Conservation (phyloP, 305 asterid genomes). For the Galium porrigens region DNA sequence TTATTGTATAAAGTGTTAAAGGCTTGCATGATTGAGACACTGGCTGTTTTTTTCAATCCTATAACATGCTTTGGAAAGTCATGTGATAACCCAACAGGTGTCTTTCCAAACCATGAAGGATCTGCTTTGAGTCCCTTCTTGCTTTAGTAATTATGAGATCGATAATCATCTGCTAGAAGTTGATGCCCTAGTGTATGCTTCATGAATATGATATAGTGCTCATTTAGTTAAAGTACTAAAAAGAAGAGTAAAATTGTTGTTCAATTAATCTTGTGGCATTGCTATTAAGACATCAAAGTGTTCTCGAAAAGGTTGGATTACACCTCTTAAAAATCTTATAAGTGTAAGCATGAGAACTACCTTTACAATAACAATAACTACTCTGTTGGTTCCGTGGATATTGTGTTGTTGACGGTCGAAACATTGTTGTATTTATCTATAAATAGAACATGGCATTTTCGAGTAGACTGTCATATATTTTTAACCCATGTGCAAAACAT, state of each 20-base stretch:
- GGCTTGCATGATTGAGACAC: not conserved
- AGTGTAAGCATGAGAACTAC: not conserved
- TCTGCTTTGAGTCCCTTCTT: not conserved
- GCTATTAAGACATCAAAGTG: not conserved
- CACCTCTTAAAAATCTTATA: not conserved
- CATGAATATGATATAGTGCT: not conserved
- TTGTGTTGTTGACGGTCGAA: too few relatives aligned
- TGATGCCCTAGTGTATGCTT: not conserved
- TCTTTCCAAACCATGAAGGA: not conserved
- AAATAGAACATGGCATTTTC: too few relatives aligned
- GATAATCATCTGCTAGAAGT: not conserved
- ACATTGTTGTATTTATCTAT: too few relatives aligned
- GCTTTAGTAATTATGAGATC: not conserved
- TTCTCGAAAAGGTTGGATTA: not conserved
- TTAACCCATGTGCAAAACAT: too few relatives aligned
- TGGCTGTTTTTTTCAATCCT: not conserved
- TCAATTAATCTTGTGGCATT: not conserved
- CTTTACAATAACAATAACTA: not conserved
- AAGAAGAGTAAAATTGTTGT: not conserved
- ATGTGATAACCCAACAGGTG: not conserved
- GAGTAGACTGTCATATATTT: too few relatives aligned
- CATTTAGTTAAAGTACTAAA: not conserved
- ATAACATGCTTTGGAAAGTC: not conserved
- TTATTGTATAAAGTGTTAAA: conserved; percentile 3
- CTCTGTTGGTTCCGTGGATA: not conserved